phyloP scores from a whole-genome alignment of 1,139 yeast species.

The Suhomyces kunorum region DNA sequence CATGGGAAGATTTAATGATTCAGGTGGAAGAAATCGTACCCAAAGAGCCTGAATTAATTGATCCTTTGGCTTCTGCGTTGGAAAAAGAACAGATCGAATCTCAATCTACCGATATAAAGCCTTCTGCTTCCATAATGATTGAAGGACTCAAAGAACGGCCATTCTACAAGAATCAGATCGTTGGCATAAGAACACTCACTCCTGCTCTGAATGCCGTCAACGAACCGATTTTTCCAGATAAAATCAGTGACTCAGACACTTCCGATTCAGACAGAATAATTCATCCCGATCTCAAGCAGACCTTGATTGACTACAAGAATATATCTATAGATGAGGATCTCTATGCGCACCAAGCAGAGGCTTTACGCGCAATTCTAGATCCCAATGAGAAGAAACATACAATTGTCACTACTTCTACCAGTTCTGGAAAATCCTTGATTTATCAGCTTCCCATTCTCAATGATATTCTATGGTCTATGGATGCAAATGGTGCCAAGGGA shows the following conservation, averaged over 20 bases:
- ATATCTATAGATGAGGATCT: conserved; percentile 50
- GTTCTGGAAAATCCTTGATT: conserved; percentile 91
- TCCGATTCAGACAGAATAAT: conserved; percentile 17
- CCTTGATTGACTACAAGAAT: conserved; percentile 50
- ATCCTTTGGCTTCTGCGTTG: conserved; percentile 33
- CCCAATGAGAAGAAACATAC: conserved; percentile 53
- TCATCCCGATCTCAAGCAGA: conserved; percentile 49
- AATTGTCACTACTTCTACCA: conserved; percentile 87
- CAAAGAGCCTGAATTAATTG: conserved; percentile 30
- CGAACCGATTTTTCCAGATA: conserved; percentile 17
- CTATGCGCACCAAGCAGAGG: conserved; percentile 81
- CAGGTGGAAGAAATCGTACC: conserved; percentile 42
- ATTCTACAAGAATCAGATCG: conserved; percentile 64
- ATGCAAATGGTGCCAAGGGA: conserved; percentile 18
- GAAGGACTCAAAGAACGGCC: conserved; percentile 43
- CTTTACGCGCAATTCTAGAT: conserved; percentile 56
- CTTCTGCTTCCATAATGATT: conserved; percentile 40
- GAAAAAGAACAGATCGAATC: conserved; percentile 19
- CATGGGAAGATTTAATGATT: background rate
- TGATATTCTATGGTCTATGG: conserved; percentile 48
- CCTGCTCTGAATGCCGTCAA: conserved; percentile 22
- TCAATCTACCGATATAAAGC: conserved; percentile 16
- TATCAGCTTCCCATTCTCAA: conserved; percentile 84
- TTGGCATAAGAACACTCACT: conserved; percentile 33
- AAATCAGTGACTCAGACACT: background rate